A percentile compares a stretch with the other conserved stretches of the same genome.
These are phyloP conservation scores for Gaeumannomyces tritici DNA, from an alignment of 2,329 filamentous ascomycete genomes.

Conservation along the genomic window DNA sequence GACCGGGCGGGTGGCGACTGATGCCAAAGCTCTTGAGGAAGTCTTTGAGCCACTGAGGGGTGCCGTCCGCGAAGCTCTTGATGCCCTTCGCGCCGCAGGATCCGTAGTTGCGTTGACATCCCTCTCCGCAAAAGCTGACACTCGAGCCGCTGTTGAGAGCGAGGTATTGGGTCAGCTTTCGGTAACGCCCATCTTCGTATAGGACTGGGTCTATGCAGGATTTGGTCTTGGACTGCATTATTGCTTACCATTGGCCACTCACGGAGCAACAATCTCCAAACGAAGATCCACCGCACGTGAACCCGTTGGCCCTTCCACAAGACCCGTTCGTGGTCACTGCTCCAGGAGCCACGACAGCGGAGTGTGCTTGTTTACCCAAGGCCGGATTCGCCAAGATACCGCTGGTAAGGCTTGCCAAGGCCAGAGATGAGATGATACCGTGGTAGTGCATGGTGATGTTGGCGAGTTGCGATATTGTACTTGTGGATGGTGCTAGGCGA, in stretches of 20 bases:
- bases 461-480: too few relatives aligned
- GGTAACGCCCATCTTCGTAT: not conserved
- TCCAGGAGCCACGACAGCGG: not conserved
- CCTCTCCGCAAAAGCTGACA: not conserved
- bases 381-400: not conserved
- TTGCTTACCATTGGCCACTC: not conserved
- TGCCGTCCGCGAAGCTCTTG: not conserved
- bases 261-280: not conserved
- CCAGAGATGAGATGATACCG: not conserved
- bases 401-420: not conserved
- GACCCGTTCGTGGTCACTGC: not conserved
- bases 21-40: not conserved
- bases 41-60: not conserved
- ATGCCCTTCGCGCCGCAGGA: not conserved
- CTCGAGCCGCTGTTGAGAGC: not conserved
- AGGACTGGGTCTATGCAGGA: not conserved
- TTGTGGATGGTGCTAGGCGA: too few relatives aligned
- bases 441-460: not conserved
- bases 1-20: not conserved
- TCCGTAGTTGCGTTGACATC: not conserved
- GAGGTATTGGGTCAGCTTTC: not conserved
- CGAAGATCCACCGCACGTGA: not conserved
- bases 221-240: not conserved
- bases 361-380: not conserved
- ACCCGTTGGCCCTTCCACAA: not conserved